These are phyloP conservation scores for Cunninghamia lanceolata DNA, from an alignment of 75 land plant genomes.

Conservation along the genomic window DNA sequence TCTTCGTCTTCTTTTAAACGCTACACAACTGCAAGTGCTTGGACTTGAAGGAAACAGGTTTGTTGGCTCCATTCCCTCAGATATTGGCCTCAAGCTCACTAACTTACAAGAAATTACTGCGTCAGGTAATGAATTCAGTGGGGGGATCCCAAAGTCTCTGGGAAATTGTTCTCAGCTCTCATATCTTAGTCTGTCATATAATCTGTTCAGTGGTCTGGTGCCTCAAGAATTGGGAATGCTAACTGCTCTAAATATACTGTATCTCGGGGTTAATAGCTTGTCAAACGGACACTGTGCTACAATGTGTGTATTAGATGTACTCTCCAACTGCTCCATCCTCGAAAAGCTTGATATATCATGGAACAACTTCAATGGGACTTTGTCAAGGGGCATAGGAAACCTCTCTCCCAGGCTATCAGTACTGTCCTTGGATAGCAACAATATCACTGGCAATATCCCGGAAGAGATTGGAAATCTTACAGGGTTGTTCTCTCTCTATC, in stretches of 20 bases:
- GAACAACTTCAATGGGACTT: constrained; percentile 25
- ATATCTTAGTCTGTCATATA: constrained; percentile 5
- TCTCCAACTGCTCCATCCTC: constrained; percentile 29
- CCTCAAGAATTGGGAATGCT: neutral
- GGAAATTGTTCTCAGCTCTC: constrained; percentile 16
- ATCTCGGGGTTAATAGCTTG: no score
- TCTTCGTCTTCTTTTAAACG: neutral
- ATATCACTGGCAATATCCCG: no score
- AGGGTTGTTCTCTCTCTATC: no score
- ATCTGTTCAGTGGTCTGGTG: constrained; percentile 16
- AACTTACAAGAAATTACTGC: no score
- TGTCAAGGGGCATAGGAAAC: constrained; percentile 20
- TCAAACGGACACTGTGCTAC: no score
- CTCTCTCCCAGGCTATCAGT: neutral
- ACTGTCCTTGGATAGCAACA: no score
- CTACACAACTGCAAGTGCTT: no score
- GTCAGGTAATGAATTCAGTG: neutral
- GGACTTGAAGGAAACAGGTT: no score
- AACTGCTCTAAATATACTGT: no score
- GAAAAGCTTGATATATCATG: constrained; percentile 1
- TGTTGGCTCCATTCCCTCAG: no score
- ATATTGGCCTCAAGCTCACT: no score
- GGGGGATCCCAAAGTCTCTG: neutral
- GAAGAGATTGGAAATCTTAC: no score
- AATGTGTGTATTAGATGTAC: constrained; percentile 13